Percentiles rank a stretch among this genome's conserved stretches.
phyloP scores from a whole-genome alignment of 2,329 filamentous ascomycete species.

The Pseudogymnoascus sp. region DNA sequence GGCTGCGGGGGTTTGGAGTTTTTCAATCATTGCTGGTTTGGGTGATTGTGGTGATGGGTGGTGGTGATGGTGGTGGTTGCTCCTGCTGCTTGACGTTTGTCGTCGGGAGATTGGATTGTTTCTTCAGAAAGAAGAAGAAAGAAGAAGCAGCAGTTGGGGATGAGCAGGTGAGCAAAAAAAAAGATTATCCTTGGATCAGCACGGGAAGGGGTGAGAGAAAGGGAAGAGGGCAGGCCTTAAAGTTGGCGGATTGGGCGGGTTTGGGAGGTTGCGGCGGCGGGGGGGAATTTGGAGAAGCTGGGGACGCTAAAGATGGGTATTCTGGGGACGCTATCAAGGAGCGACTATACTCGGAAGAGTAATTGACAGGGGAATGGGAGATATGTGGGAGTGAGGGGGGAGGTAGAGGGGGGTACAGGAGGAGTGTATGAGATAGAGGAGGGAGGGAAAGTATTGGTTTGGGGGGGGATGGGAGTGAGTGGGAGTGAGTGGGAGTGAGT shows the following conservation, averaged over 20 bases:
- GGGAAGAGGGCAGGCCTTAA: neutral
- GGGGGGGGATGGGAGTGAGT: too few relatives aligned
- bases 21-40: neutral
- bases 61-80: slow-evolving; percentile 2
- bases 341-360: too few relatives aligned
- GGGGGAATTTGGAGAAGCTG: neutral
- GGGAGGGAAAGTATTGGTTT: neutral
- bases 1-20: neutral
- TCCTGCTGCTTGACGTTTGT: neutral
- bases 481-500: too few relatives aligned
- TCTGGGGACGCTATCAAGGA: neutral
- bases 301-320: neutral
- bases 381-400: too few relatives aligned
- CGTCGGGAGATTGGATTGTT: too few relatives aligned
- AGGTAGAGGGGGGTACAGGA: neutral
- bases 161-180: neutral
- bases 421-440: neutral
- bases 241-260: neutral
- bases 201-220: neutral
- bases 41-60: neutral
- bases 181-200: neutral
- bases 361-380: too few relatives aligned
- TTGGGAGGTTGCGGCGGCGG: neutral
- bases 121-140: neutral
- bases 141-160: slow-evolving; percentile 10